Conservation (phyloP, 2,329 filamentous ascomycete species). For the Xylaria multiplex region DNA sequence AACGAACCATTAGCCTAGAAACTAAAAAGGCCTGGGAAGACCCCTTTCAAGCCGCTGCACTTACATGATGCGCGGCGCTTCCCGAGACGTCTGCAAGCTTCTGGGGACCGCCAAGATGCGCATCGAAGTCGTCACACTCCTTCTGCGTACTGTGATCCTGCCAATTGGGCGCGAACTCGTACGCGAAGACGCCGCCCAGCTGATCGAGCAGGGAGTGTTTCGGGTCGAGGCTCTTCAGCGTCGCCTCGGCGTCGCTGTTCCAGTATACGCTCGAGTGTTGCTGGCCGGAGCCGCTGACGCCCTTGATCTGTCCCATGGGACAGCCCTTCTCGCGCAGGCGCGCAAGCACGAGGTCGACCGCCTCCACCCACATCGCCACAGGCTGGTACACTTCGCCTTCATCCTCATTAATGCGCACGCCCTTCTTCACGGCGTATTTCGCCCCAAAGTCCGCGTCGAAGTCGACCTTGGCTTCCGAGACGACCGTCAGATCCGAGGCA, state of each 20-base stretch:
- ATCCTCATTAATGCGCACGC: constrained; percentile 81
- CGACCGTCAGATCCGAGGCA: constrained; percentile 80
- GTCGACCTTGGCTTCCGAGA: constrained; percentile 89
- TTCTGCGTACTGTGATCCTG: constrained; percentile 94
- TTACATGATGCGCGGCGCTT: constrained; percentile 92
- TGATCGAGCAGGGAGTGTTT: constrained; percentile 75
- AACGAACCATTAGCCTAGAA: constrained; percentile 25
- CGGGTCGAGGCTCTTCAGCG: constrained; percentile 70
- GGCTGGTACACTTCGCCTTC: constrained; percentile 93
- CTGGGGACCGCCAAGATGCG: constrained; percentile 70
- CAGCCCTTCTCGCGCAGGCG: constrained; percentile 76
- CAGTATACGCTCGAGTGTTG: constrained; percentile 99
- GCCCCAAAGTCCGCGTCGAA: constrained; percentile 84
- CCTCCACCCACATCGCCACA: constrained; percentile 93
- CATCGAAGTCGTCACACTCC: constrained; percentile 91
- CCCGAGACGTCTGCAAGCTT: constrained; percentile 83
- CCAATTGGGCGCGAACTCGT: constrained; percentile 94
- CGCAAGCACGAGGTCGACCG: constrained; percentile 83
- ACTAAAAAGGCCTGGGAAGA: not conserved
- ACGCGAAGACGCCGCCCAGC: constrained; percentile 77
- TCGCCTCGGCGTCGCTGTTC: constrained; percentile 73
- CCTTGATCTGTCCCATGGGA: constrained; percentile 78
- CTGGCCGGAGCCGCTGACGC: constrained; percentile 91
- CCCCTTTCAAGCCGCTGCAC: constrained; percentile 45
- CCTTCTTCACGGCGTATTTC: constrained; percentile 85